Evolutionary conservation across 148 eudicot species (phyloP).

Genomic region (Dysphania ambrosioides): DNA sequence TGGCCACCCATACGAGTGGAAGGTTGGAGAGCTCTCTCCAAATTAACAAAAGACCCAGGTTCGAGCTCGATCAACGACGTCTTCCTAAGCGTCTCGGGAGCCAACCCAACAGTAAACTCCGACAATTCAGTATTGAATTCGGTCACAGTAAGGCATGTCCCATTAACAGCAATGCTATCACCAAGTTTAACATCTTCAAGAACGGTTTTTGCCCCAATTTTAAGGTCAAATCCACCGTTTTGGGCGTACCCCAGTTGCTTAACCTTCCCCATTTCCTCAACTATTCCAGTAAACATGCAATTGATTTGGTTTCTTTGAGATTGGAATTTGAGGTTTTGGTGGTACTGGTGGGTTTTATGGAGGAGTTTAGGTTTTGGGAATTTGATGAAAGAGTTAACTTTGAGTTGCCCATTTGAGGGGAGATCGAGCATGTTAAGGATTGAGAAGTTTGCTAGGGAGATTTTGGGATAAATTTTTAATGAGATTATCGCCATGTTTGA

Average conservation of each 20-base stretch:
- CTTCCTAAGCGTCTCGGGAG: conserved; percentile 80
- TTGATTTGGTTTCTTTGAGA: conserved; percentile 24
- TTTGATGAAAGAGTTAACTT: conserved; percentile 31
- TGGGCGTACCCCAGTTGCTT: conserved; percentile 51
- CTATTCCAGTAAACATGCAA: conserved; percentile 85
- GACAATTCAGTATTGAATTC: conserved; percentile 39
- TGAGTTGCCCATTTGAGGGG: conserved; percentile 26
- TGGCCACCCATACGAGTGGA: conserved; percentile 97
- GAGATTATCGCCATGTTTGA: conserved; percentile 17
- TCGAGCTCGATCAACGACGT: conserved; percentile 68
- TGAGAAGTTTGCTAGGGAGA: conserved; percentile 23
- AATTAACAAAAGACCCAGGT: conserved; percentile 64
- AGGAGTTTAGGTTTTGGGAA: conserved; percentile 27
- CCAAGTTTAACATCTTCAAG: conserved; percentile 79
- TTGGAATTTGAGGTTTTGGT: conserved; percentile 27
- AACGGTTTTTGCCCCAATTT: conserved; percentile 52
- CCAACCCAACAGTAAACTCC: conserved; percentile 69
- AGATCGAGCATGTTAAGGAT: conserved; percentile 15
- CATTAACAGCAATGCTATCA: conserved; percentile 88
- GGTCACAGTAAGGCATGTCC: conserved; percentile 86
- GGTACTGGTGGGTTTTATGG: no score
- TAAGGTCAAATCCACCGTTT: conserved; percentile 61
- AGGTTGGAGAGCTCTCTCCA: conserved; percentile 87
- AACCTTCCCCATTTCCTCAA: conserved; percentile 81
- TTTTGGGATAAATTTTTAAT: conserved; percentile 20